These are phyloP conservation scores for Massarina eburnea DNA, from an alignment of 2,329 filamentous ascomycete species.

Conservation along the genomic window DNA sequence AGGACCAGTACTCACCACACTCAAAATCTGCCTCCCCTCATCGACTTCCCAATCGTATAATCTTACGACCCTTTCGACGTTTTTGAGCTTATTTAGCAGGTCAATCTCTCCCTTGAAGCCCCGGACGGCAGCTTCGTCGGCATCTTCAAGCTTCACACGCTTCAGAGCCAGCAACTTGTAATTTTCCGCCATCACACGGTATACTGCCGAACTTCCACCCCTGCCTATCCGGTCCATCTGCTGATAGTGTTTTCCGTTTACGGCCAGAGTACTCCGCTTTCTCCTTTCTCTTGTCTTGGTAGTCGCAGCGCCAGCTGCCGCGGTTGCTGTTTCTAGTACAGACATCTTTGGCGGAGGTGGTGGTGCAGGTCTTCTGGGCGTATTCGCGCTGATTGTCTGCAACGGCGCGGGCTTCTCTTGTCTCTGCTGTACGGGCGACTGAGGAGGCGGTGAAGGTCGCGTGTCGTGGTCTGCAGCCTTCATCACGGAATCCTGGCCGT, in stretches of 20 bases:
- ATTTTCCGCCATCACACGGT: slow-evolving; percentile 95
- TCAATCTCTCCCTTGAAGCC: slow-evolving; percentile 97
- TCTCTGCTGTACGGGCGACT: slow-evolving; percentile 39
- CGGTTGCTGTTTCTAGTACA: slow-evolving; percentile 86
- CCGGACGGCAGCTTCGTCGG: slow-evolving; percentile 78
- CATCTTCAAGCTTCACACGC: slow-evolving; percentile 84
- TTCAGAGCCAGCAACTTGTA: slow-evolving; percentile 95
- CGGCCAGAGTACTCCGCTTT: slow-evolving; percentile 78
- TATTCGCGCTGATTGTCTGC: slow-evolving; percentile 63
- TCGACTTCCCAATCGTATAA: slow-evolving; percentile 94
- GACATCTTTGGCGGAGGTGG: slow-evolving; percentile 94
- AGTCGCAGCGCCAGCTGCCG: slow-evolving; percentile 76
- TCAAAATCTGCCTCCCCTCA: slow-evolving; percentile 83
- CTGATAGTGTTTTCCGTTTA: slow-evolving; percentile 91
- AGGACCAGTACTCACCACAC: slow-evolving; percentile 74
- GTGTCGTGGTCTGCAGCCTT: slow-evolving; percentile 32
- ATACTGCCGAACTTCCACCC: slow-evolving; percentile 92
- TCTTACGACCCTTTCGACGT: slow-evolving; percentile 86
- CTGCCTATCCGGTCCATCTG: slow-evolving; percentile 87
- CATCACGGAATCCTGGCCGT: slow-evolving; percentile 36
- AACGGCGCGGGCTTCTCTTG: slow-evolving; percentile 52
- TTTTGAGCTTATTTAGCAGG: slow-evolving; percentile 75
- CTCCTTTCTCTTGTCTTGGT: slow-evolving; percentile 70
- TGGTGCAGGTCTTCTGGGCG: slow-evolving; percentile 75
- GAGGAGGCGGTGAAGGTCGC: slow-evolving; percentile 22